Percentiles rank a stretch among this genome's conserved stretches.
Conservation (phyloP, 345 rosid species). For the Gossypium ekmanianum region DNA sequence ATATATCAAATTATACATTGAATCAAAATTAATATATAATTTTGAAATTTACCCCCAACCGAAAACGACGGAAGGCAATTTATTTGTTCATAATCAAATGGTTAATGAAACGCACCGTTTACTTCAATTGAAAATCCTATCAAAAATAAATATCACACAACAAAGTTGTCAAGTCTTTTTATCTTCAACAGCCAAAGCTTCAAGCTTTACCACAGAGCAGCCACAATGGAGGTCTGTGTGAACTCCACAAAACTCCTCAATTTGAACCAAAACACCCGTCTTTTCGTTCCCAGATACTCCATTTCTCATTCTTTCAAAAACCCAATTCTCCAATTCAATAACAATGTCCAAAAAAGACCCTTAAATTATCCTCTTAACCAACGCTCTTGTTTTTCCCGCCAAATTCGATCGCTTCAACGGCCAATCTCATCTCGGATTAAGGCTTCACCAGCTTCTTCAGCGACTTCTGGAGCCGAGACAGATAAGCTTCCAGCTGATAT, state of each 20-base stretch:
- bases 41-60: no score
- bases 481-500: conserved; percentile 74
- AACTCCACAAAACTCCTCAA: conserved; percentile 30
- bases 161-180: not conserved
- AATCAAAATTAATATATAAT: no score
- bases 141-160: not conserved
- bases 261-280: conserved; percentile 11
- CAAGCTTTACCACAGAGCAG: conserved; percentile 7
- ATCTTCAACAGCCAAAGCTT: conserved; percentile 24
- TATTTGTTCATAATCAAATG: no score
- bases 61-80: no score
- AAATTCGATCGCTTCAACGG: conserved; percentile 25
- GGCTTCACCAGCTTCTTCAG: conserved; percentile 33
- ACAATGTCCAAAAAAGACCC: conserved; percentile 4
- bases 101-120: conserved; percentile 16
- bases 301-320: conserved; percentile 20
- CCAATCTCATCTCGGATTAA: conserved; percentile 7
- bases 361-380: conserved; percentile 24
- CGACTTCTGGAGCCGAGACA: conserved; percentile 35
- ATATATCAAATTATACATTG: rapidly evolving
- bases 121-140: not conserved
- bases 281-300: conserved; percentile 16
- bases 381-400: conserved; percentile 34
- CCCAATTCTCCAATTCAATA: conserved; percentile 29
- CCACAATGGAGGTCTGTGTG: conserved; percentile 63